Evolutionary conservation across 1,284 basidiomycete species (phyloP), one percentile per base, ranked within the genome.

Genomic region (Malassezia nana): DNA sequence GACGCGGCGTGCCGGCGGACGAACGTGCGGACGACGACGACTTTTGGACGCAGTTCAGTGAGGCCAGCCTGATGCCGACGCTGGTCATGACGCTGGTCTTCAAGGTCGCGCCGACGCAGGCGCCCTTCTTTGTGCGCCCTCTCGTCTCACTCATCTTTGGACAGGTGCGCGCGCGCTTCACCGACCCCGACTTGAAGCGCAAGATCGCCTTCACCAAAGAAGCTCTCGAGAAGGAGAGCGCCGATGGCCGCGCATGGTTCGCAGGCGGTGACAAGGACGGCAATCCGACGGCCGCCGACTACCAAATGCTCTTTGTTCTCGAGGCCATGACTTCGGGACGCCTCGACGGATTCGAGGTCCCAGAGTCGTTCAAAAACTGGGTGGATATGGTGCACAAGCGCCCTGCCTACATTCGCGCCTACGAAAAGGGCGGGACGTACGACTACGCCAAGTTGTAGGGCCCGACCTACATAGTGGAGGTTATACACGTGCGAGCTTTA

Each of bases 261-360:
- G 67, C 70, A 3, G 69, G 69, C 3, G 70, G 70, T 12, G 70
- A 73, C 55, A 67, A 59, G 50, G 62, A 69, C 22, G 66, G 65
- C 48, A 66, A 67, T 20, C 69, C 69, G 28, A 72, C 69, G 16
- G 53, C 67, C 4, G 68, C 71, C 28, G 69, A 72, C 50, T 74
- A 66, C 50, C 69, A 72, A 55, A 69, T 74, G 67, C 50, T 63
- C 9, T 72, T 69, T 63, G 66, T 67, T 1, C 51, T 72, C 30
- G 71, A 74, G 46, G 66, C 66, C 12, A 48, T 60, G 35, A 25
- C 63, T 15, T 52, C 61, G 15, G 65, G 65, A 9, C 58, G 69
- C 18, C 1, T 50, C 18, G 38, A 32, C 26, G 12, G 29, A 10
- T 18, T 6, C 1, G 0, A 6, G 10, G 54, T 66, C 25, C 61